These are phyloP conservation scores for Allium sativum DNA, from an alignment of 106 monocot genomes.

Conservation along the genomic window DNA sequence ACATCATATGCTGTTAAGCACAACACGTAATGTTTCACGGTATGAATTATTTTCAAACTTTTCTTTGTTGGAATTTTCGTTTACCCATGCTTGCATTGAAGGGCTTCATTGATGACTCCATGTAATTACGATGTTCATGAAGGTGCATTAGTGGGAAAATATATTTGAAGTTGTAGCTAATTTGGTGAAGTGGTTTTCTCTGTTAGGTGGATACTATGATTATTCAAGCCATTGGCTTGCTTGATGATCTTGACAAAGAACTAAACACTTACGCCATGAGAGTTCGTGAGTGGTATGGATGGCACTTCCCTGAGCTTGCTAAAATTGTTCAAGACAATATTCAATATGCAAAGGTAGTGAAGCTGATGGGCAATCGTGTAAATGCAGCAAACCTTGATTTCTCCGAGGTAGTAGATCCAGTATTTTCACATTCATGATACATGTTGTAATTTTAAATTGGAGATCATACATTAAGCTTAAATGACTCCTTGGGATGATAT, in stretches of 20 bases:
- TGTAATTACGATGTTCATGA: not conserved
- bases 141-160: not conserved
- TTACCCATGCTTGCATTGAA: too few species aligned
- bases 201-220: slow-evolving; percentile 92
- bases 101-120: too few species aligned
- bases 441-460: too few species aligned
- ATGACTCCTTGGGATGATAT: too few species aligned
- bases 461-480: too few species aligned
- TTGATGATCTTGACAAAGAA: slow-evolving; percentile 95
- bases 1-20: too few species aligned
- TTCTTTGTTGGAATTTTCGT: too few species aligned
- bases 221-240: slow-evolving; percentile 87
- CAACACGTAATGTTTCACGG: too few species aligned
- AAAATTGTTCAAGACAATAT: slow-evolving; percentile 88
- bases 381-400: slow-evolving; percentile 86
- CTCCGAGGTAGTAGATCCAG: slow-evolving; percentile 44
- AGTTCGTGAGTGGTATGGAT: slow-evolving; percentile 97
- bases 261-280: slow-evolving; percentile 98
- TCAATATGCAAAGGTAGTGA: slow-evolving; percentile 77
- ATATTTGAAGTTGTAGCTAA: not conserved
- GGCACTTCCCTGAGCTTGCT: slow-evolving; percentile 96
- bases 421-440: too few species aligned
- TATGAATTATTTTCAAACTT: too few species aligned
- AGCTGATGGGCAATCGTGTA: slow-evolving; percentile 78
- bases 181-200: not conserved